Conservation (phyloP, 2,329 filamentous ascomycete genomes). For the Pseudogymnoascus pannorum region DNA sequence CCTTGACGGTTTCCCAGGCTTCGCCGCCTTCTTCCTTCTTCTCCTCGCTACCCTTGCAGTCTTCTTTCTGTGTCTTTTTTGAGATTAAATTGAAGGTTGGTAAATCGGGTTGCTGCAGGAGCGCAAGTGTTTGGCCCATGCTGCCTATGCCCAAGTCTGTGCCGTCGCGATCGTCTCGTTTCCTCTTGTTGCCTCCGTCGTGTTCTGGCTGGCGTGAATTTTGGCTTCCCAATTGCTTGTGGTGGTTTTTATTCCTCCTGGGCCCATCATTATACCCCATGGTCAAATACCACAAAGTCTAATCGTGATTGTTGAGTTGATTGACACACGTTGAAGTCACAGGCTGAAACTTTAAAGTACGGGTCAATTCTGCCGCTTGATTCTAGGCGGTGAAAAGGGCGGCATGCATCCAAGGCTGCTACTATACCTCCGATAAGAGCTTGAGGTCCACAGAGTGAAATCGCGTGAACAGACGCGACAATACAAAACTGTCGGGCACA, state of each 20-base stretch:
- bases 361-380: background rate
- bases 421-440: background rate
- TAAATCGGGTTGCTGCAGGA: slow-evolving; percentile 24
- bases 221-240: background rate
- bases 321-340: background rate
- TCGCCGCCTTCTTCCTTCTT: slow-evolving; percentile 11
- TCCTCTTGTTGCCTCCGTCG: slow-evolving; percentile 18
- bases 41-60: slow-evolving; percentile 15
- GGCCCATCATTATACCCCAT: slow-evolving; percentile 2
- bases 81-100: slow-evolving; percentile 29
- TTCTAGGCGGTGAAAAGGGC: background rate
- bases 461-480: background rate
- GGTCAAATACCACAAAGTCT: background rate
- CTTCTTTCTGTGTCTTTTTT: slow-evolving; percentile 14
- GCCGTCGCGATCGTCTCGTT: slow-evolving; percentile 25
- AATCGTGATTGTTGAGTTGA: background rate
- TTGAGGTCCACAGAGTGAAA: background rate
- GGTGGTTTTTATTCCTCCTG: slow-evolving; percentile 8
- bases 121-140: slow-evolving; percentile 20
- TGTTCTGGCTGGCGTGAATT: slow-evolving; percentile 2
- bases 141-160: slow-evolving; percentile 9
- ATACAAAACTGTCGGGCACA: background rate
- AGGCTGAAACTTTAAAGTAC: slow-evolving; percentile 1
- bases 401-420: background rate
- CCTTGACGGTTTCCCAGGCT: slow-evolving; percentile 45